Base-by-base conservation (phyloP, 345 rosid species). In the Conringia planisiliqua region DNA sequence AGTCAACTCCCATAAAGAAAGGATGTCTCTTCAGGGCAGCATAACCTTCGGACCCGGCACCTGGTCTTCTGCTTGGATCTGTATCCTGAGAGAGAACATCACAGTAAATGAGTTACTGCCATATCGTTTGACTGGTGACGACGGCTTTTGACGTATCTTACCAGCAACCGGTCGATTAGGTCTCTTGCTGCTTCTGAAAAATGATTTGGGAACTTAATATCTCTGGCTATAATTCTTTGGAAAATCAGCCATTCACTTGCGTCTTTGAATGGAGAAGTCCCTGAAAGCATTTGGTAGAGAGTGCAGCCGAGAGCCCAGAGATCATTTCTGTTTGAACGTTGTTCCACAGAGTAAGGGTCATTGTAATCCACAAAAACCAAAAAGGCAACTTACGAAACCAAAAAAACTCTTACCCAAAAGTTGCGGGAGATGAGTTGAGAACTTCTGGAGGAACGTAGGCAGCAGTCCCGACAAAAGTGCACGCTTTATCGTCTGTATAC, bases 231-330 rank as follows among this genome's bases (percentile, higher is more conserved):
- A 73, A 96, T 92, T 83, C 90, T 87, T 86, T 92, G 98, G 79
- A 96, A 96, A 70, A 91, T 96, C 67, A 92, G 89, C 97, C 99
- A 90, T 86, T 96, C 99, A 77, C 99, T 96, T 17, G 97, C 83
- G 85, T 92, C 99, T 79, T 89, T 96, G 78, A 96, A 96, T 65
- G 99, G 98, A 73, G 99, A 92, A 71, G 91, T 84, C 82, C 99
- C 99, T 44, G 97, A 92, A 88, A 96, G 99, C 98, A 96, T 92
- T 90, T 96, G 99, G 93, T 88, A 96, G 83, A 96, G 82, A 27
- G 94, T 96, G 86, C 99, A 96, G 84, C 99, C 99, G 13, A 96
- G 91, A 29, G 99, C 99, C 99, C 98, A 96, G 57, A 89, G 92
- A 75, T 96, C 99, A 82, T 92, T 92, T 86, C 99, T 92, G 94